phyloP scores from a whole-genome alignment of 176 grass and related monocot genomes.

The Phoenix dactylifera region DNA sequence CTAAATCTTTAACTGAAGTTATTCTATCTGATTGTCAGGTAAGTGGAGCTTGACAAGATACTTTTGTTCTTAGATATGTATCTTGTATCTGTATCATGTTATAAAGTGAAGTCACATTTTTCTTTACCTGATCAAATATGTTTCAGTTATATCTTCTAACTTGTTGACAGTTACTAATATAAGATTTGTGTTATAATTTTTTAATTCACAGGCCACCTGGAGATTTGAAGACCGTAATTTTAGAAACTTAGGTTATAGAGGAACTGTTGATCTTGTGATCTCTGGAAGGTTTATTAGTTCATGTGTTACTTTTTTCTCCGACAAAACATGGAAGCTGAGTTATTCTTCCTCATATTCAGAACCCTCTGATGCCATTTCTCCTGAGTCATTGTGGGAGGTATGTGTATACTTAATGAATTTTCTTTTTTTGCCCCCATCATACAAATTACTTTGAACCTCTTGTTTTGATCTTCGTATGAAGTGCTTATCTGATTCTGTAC shows the following conservation, averaged over 20 bases:
- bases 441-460: too few species aligned
- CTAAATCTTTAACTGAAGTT: background rate
- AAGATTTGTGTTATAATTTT: too few species aligned
- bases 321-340: slow-evolving; percentile 43
- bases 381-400: slow-evolving; percentile 93
- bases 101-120: too few species aligned
- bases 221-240: slow-evolving; percentile 34
- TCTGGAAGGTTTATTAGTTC: slow-evolving; percentile 32
- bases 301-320: slow-evolving; percentile 14
- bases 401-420: slow-evolving; percentile 5
- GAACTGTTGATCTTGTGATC: slow-evolving; percentile 25
- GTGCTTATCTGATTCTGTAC: too few species aligned
- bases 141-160: too few species aligned
- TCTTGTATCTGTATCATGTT: background rate
- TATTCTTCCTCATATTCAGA: slow-evolving; percentile 48
- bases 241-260: slow-evolving; percentile 29
- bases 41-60: background rate
- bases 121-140: too few species aligned
- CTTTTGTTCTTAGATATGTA: background rate
- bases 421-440: background rate
- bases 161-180: too few species aligned
- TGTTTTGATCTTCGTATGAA: too few species aligned
- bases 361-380: slow-evolving; percentile 33
- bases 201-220: slow-evolving; percentile 25
- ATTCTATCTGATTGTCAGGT: background rate